Evolutionary conservation across 2,329 filamentous ascomycete species (phyloP), one percentile per base, ranked within the genome.

Genomic region (Colletotrichum liriopes): DNA sequence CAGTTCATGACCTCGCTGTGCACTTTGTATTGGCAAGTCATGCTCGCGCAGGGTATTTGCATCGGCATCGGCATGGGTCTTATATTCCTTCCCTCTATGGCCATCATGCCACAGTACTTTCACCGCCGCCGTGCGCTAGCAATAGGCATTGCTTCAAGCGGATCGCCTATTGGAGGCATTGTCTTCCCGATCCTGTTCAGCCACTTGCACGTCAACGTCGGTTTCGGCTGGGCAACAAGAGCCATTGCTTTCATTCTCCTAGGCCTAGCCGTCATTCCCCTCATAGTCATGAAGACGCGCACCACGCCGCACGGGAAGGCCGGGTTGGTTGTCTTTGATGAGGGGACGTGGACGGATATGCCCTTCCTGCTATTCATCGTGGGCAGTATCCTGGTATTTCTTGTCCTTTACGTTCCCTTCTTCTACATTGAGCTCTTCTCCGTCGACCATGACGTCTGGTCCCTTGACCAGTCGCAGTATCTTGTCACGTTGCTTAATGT

Each of bases 101-200:
- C 89, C 4, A 82, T 92, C 32, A 81, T 92, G 2, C 85, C 89
- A 0, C 87, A 89, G 43, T 91, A 90, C 74, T 92, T 92, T 77
- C 81, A 82, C 29, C 84, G 82, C 26, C 84, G 83, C 47, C 83
- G 87, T 56, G 85, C 84, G 0, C 78, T 92, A 2, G 89, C 88
- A 0, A 86, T 91, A 58, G 90, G 89, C 0, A 79, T 92, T 1
- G 86, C 88, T 1, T 88, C 89, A 0, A 86, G 85, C 1, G 90
- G 90, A 0, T 87, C 85, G 54, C 86, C 86, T 4, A 82, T 89
- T 1, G 87, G 88, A 1, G 86, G 87, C 2, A 79, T 89, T 26
- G 77, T 89, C 3, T 89, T 88, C 66, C 87, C 88, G 0, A 82
- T 26, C 23, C 23, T 26, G 23, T 26, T 26, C 23, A 26, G 23